A percentile compares a stretch with the other conserved stretches of the same genome.
phyloP scores from a whole-genome alignment of 2,329 filamentous ascomycete genomes.

The Endocalyx cinctus region DNA sequence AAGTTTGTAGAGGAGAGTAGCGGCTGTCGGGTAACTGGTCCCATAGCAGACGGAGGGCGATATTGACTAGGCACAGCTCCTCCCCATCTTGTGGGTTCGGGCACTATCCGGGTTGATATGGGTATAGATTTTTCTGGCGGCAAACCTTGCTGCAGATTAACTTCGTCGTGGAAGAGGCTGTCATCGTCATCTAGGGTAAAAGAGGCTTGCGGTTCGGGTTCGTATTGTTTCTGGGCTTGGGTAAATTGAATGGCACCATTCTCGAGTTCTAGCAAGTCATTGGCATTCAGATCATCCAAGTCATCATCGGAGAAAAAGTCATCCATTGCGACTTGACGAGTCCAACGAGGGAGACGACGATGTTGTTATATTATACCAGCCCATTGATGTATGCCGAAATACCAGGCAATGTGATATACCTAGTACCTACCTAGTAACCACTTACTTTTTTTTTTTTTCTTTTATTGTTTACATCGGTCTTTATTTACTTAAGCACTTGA shows the following conservation, averaged over 20 bases:
- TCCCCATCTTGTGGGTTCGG: no score
- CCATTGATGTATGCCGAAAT: no score
- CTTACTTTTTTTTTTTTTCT: no score
- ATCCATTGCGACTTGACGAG: slow-evolving; percentile 41
- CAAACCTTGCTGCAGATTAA: slow-evolving; percentile 33
- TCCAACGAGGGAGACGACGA: slow-evolving; percentile 17
- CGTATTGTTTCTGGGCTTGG: slow-evolving; percentile 37
- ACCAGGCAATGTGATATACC: no score
- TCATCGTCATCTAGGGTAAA: slow-evolving; percentile 56
- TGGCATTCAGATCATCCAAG: slow-evolving; percentile 55
- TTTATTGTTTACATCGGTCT: no score
- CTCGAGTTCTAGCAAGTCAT: slow-evolving; percentile 58
- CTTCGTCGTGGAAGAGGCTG: slow-evolving; percentile 48
- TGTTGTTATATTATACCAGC: slow-evolving; percentile 17
- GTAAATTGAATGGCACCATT: slow-evolving; percentile 59
- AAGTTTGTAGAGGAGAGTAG: slow-evolving; percentile 4
- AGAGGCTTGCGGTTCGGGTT: slow-evolving; percentile 24
- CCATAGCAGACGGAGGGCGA: slow-evolving; percentile 14
- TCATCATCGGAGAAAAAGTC: slow-evolving; percentile 58
- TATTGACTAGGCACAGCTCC: slow-evolving; percentile 18
- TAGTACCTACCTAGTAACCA: no score
- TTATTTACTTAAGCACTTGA: no score
- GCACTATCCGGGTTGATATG: slow-evolving; percentile 10
- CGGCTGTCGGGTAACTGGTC: slow-evolving; percentile 8
- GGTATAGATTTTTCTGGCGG: slow-evolving; percentile 10